Base-by-base conservation (phyloP, 805 yeast genomes). In the Lipomyces sp. region DNA sequence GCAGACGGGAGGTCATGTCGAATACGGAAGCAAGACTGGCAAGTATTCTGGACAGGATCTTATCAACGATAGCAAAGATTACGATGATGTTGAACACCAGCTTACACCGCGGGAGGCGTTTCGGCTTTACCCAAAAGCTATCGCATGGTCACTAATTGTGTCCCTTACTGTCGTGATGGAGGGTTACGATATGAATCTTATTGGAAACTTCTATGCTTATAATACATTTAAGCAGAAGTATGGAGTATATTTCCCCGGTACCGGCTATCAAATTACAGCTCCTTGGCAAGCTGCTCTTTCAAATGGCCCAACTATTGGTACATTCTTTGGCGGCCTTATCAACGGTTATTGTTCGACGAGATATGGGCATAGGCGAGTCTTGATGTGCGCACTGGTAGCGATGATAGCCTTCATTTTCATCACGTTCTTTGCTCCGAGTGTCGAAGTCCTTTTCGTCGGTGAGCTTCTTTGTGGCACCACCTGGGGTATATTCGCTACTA, bases 401-500 rank as follows among this genome's bases (percentile, higher is more conserved):
- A 74, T 79, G 53, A 68, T 75, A 37, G 79, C 77, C 18, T 80
- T 83, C 64, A 80, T 82, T 57, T 84, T 84, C 70, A 77, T 84
- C 58, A 77, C 79, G 54, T 83, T 83, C 72, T 84, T 83, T 72
- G 83, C 86, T 34, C 78, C 79, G 10, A 76, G 74, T 65, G 69
- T 78, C 42, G 76, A 75, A 5, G 80, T 77, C 39, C 75, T 81
- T 64, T 73, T 77, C 58, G 81, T 73, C 24, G 84, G 83, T 29
- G 79, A 79, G 69, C 69, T 81, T 18, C 70, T 80, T 7, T 76
- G 81, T 34, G 69, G 77, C n/a, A 42, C 85, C 39, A 79, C 83
- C 11, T 86, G 87, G 86, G 88, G 89, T 62, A 78, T 80, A n/a
- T 84, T 84, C 72, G 85, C 82, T 63, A 80, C 84, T 42, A 73